Percentiles rank a stretch among this genome's conserved stretches.
phyloP scores from a whole-genome alignment of 495 filamentous ascomycete genomes.

The Xylaria castorea region DNA sequence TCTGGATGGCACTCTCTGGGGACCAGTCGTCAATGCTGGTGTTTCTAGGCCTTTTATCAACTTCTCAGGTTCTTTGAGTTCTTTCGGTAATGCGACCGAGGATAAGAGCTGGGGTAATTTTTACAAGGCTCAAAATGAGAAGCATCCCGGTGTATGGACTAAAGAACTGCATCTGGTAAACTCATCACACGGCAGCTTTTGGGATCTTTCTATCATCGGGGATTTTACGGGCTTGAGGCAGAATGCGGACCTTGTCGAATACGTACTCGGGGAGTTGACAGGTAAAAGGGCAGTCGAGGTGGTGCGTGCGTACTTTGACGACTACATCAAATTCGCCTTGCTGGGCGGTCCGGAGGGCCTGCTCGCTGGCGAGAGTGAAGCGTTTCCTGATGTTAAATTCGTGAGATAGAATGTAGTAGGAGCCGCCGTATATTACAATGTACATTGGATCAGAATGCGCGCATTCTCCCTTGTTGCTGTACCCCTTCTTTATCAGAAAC shows the following conservation, averaged over 20 bases:
- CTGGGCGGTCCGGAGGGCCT: slow-evolving; percentile 14
- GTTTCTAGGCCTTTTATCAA: slow-evolving; percentile 18
- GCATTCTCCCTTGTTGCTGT: neutral
- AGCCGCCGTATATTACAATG: neutral
- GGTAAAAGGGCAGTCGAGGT: slow-evolving; percentile 17
- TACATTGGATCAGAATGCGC: neutral
- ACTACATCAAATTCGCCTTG: slow-evolving; percentile 18
- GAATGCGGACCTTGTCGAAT: slow-evolving; percentile 11
- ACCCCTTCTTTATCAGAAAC: neutral
- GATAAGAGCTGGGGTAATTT: slow-evolving; percentile 17
- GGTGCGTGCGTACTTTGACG: slow-evolving; percentile 16
- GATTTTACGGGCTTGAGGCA: slow-evolving; percentile 23
- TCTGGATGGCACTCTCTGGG: slow-evolving; percentile 18
- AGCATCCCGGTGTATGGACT: slow-evolving; percentile 12
- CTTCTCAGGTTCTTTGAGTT: slow-evolving; percentile 11
- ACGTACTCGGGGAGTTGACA: slow-evolving; percentile 6
- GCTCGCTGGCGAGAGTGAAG: slow-evolving; percentile 8
- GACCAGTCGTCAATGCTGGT: slow-evolving; percentile 19
- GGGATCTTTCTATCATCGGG: slow-evolving; percentile 20
- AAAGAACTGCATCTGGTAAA: slow-evolving; percentile 14
- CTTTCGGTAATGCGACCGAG: neutral
- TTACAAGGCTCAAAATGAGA: slow-evolving; percentile 8
- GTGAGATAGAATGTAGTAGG: neutral
- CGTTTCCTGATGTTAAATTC: slow-evolving; percentile 16
- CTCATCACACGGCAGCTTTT: slow-evolving; percentile 21